Evolutionary conservation across 2,329 filamentous ascomycete genomes (phyloP).

Genomic region (Moelleriella libera): DNA sequence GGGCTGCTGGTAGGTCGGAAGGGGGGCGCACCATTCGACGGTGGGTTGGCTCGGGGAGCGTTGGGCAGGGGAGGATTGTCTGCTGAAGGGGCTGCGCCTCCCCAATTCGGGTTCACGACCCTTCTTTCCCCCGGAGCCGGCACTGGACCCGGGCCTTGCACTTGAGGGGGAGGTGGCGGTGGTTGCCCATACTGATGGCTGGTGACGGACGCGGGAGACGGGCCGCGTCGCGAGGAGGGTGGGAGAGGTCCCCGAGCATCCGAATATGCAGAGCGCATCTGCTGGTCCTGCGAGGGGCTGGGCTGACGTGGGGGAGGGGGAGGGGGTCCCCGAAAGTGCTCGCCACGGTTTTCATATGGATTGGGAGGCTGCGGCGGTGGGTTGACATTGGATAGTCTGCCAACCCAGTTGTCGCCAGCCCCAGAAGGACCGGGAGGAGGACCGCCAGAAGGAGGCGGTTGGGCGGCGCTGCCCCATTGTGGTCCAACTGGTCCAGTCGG

Average conservation of each 20-base stretch:
- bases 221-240: constrained; percentile 30
- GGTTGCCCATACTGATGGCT: constrained; percentile 31
- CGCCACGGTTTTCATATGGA: constrained; percentile 61
- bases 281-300: constrained; percentile 57
- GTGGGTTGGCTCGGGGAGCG: constrained; percentile 20
- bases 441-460: constrained; percentile 33
- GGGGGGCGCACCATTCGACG: constrained; percentile 45
- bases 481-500: constrained; percentile 73
- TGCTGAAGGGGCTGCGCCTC: constrained; percentile 34
- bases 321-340: constrained; percentile 50
- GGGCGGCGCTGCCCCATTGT: constrained; percentile 74
- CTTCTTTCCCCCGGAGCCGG: constrained; percentile 39
- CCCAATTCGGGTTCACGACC: constrained; percentile 45
- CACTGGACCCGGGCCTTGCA: constrained; percentile 15
- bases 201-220: constrained; percentile 20
- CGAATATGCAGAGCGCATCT: constrained; percentile 48
- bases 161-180: constrained; percentile 22
- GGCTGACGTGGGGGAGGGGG: constrained; percentile 56
- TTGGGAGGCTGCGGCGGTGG: constrained; percentile 62
- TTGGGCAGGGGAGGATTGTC: constrained; percentile 20
- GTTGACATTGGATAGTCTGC: constrained; percentile 66
- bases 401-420: constrained; percentile 41
- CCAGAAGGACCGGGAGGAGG: constrained; percentile 50
- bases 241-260: constrained; percentile 22
- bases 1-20: constrained; percentile 65